phyloP scores from a whole-genome alignment of 2,329 filamentous ascomycete genomes.

The Pestalotiopsis sp. region DNA sequence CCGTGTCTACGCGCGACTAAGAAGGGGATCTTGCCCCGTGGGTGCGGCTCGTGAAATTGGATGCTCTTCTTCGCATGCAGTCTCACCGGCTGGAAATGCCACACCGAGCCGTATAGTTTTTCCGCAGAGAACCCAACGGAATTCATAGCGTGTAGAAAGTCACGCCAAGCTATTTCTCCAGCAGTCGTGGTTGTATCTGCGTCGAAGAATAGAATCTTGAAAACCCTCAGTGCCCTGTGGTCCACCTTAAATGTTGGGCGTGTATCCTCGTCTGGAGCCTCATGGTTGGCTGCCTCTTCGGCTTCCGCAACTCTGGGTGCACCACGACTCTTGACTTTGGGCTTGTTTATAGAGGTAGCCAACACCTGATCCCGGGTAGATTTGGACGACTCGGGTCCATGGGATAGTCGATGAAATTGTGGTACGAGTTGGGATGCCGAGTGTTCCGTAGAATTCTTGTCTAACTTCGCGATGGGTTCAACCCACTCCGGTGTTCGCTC shows the following conservation, averaged over 20 bases:
- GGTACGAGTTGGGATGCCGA: background rate
- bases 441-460: slow-evolving; percentile 21
- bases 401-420: slow-evolving; percentile 4
- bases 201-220: slow-evolving; percentile 44
- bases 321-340: slow-evolving; percentile 3
- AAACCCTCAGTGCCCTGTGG: slow-evolving; percentile 34
- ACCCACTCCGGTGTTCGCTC: slow-evolving; percentile 53
- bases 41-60: slow-evolving; percentile 65
- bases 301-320: background rate
- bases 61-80: slow-evolving; percentile 50
- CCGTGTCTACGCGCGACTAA: slow-evolving; percentile 47
- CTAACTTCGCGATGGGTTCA: slow-evolving; percentile 34
- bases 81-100: slow-evolving; percentile 55
- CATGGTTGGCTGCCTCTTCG: background rate
- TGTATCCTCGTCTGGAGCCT: background rate
- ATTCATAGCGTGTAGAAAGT: slow-evolving; percentile 55
- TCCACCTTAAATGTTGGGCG: slow-evolving; percentile 24
- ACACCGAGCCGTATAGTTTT: slow-evolving; percentile 63
- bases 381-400: slow-evolving; percentile 1
- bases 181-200: slow-evolving; percentile 34
- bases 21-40: slow-evolving; percentile 52
- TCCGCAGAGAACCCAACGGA: slow-evolving; percentile 51
- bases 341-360: background rate
- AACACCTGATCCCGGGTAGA: slow-evolving; percentile 14
- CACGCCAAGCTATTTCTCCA: slow-evolving; percentile 53